phyloP scores from a whole-genome alignment of 345 rosid species.

The Heritiera littoralis region DNA sequence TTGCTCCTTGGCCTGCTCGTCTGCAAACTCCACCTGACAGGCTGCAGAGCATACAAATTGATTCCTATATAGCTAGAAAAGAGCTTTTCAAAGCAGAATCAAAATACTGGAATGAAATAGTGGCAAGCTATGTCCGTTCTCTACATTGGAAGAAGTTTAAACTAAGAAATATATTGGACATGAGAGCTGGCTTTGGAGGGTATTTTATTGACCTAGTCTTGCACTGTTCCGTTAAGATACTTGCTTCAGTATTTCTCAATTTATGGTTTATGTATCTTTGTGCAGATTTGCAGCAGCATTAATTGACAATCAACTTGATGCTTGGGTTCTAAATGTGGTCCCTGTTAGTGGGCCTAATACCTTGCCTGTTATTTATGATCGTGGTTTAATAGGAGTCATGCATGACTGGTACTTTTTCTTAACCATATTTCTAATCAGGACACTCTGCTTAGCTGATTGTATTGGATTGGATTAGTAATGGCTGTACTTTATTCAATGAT shows the following conservation, averaged over 20 bases:
- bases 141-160: conserved; percentile 80
- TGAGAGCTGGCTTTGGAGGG: conserved; percentile 99
- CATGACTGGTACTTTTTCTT: conserved; percentile 82
- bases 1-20: conserved; percentile 81
- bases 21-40: conserved; percentile 83
- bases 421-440: neutral
- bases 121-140: conserved; percentile 68
- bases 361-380: conserved; percentile 92
- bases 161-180: conserved; percentile 96
- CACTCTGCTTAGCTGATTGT: neutral
- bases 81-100: conserved; percentile 89
- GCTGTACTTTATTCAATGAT: neutral
- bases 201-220: conserved; percentile 33
- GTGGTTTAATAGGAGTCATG: conserved; percentile 91
- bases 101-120: conserved; percentile 85
- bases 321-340: conserved; percentile 91
- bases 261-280: conserved; percentile 27
- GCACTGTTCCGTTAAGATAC: neutral
- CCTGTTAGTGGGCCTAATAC: conserved; percentile 92
- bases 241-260: conserved; percentile 9
- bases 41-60: conserved; percentile 80
- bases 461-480: neutral
- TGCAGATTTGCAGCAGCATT: conserved; percentile 91
- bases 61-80: conserved; percentile 83
- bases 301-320: conserved; percentile 62